Evolutionary conservation across 495 filamentous ascomycete genomes (phyloP), one percentile per base, ranked within the genome.

Genomic region (Xylaria scruposa): DNA sequence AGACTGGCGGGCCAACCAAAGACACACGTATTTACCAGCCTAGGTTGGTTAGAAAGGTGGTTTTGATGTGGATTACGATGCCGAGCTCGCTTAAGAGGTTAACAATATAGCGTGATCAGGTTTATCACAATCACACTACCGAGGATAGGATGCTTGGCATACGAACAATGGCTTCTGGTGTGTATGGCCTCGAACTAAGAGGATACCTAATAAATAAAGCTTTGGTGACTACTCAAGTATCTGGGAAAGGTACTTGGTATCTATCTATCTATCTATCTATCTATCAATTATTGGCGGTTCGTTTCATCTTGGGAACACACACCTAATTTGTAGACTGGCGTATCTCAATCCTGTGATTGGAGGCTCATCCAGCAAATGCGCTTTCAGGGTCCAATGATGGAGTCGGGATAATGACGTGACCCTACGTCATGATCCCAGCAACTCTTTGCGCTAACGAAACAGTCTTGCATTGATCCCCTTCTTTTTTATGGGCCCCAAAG

Each of bases 381-480:
- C 24, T 46, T 60, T 69, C 67, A 69, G 67, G 67, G 67, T 69
- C 67, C 54, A 60, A 36, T 42, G 53, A 29, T 54, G 53, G 67
- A 7, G 64, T 5, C 47, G 65, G 21, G 65, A 54, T 54, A 2
- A 61, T 69, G 67, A 69, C 67, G 67, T 69, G 36, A 26, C n/a
- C 26, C 24, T 61, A 69, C 67, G 67, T 69, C 67, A 69, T 69
- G 36, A 38, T 69, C 40, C 54, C 26, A 21, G 67, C 24, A 36
- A 8, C 17, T 58, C 21, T 33, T 33, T 29, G 24, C 33, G 21
- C 66, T 68, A 68, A 44, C n/a, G 66, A 26, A 24, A 42, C 49
- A 61, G 65, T 69, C 53, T 36, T 67, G 64, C 19, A 38, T 60
- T 4, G 44, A 44, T 31, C 62, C 42, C 40, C n/a, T 21, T n/a